Base-by-base conservation (phyloP, 2,329 filamentous ascomycete genomes). In the Penicillium sumatraense region DNA sequence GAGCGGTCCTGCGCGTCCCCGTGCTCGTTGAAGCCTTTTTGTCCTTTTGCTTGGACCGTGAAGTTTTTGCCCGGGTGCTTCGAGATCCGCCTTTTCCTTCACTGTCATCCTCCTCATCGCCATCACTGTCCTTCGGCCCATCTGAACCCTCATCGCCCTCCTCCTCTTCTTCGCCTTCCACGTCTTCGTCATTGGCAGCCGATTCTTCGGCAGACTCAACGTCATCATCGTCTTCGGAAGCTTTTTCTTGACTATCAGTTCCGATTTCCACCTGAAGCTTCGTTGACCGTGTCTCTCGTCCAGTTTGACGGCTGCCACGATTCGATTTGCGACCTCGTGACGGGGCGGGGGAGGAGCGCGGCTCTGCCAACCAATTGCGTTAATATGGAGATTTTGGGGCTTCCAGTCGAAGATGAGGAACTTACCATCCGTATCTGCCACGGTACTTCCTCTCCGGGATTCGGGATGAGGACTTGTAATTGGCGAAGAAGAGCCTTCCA, bases 361-460 rank as follows among this genome's bases (percentile, higher is more conserved):
- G 70, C 61, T 79, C 77, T 78, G 54, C 20, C 46, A 36, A n/a
- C 21, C 26, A 21, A 23, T 46, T 64, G 33, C 57, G 51, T 51
- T 35, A 23, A n/a, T 21, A 44, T 14, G n/a, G 20, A 23, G 5
- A 31, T 9, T 13, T 20, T 5, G 24, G 24, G 45, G 26, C 27
- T 46, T 36, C 49, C 11, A 51, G 55, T 14, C n/a, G 23, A 29
- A n/a, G 36, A 3, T 11, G 2, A 18, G n/a, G 29, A 48, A 58
- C 71, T 59, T 62, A 78, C 78, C 78, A 67, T 80, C 79, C 49
- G 78, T 80, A 53, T 80, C 76, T 44, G 75, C 77, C 21, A 77
- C 71, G 9, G 76, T 80, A 57, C 78, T 80, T 23, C 73, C 73
- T 54, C 76, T 69, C 54, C 72, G 68, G 4, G 77, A 78, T 16